Conservation (phyloP, 208 protist genomes). For the Trypanosoma theileri region DNA sequence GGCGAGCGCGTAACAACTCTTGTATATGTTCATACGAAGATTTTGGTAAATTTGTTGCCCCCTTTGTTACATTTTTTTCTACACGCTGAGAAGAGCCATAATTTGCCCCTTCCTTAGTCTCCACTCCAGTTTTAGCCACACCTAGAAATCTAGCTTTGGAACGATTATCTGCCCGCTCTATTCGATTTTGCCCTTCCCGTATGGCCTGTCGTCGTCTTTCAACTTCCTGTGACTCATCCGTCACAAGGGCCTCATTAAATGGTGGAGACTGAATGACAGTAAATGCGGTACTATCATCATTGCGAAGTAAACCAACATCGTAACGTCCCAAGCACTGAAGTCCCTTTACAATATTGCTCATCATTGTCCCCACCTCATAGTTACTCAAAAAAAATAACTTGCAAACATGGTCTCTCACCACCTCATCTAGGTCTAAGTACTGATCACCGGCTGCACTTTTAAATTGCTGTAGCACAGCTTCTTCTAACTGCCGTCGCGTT, state of each 20-base stretch:
- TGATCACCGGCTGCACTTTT: conserved; percentile 52
- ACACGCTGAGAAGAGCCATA: not conserved
- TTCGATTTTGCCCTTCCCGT: conserved; percentile 53
- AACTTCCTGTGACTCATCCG: conserved; percentile 24
- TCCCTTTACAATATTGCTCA: conserved; percentile 60
- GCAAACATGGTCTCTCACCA: conserved; percentile 67
- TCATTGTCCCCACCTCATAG: conserved; percentile 70
- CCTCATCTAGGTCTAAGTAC: conserved; percentile 73
- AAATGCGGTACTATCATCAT: conserved; percentile 77
- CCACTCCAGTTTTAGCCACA: conserved; percentile 9
- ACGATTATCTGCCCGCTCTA: conserved; percentile 43
- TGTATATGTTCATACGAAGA: conserved; percentile 40
- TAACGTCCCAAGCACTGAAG: conserved; percentile 80
- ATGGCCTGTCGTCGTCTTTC: conserved; percentile 51
- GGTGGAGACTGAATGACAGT: conserved; percentile 71
- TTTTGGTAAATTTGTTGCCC: conserved; percentile 16
- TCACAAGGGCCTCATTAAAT: conserved; percentile 40
- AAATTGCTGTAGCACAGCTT: conserved; percentile 36
- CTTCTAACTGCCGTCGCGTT: conserved; percentile 45
- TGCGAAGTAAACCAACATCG: conserved; percentile 80
- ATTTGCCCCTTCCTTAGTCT: not conserved
- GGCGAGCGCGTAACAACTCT: conserved; percentile 17
- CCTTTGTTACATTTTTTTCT: not conserved
- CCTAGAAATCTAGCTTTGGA: conserved; percentile 40
- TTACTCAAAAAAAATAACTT: conserved; percentile 70